These are phyloP conservation scores for Schoenoplectus triqueter DNA, from an alignment of 202 grass and related monocot genomes.

Conservation along the genomic window DNA sequence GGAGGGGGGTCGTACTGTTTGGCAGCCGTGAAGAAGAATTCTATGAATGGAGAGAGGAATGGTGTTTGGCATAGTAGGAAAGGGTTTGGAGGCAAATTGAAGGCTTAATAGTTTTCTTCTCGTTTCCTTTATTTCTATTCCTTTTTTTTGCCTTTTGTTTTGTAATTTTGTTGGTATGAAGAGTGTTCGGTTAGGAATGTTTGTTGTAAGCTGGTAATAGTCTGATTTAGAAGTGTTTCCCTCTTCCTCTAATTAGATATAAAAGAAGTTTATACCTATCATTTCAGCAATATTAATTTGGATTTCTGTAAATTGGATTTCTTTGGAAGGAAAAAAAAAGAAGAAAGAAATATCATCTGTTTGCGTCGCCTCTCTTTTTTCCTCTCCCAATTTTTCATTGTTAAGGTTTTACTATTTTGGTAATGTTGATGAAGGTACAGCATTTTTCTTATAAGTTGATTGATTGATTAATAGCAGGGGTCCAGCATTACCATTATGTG, in stretches of 20 bases:
- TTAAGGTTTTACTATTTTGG: not conserved
- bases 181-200: not conserved
- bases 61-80: slow-evolving; percentile 63
- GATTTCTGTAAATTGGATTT: slow-evolving; percentile 9
- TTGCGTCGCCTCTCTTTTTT: not conserved
- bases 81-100: slow-evolving; percentile 60
- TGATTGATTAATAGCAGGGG: not conserved
- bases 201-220: not conserved
- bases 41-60: slow-evolving; percentile 61
- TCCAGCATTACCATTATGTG: too few species aligned
- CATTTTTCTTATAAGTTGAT: not conserved
- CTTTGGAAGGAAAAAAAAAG: not conserved
- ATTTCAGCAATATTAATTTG: not conserved
- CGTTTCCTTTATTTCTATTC: not conserved
- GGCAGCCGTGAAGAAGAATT: slow-evolving; percentile 63
- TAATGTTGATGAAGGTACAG: not conserved
- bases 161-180: slow-evolving; percentile 5
- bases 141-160: not conserved
- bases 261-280: not conserved
- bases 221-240: slow-evolving; percentile 2
- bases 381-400: too few species aligned
- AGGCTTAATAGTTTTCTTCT: slow-evolving; percentile 46
- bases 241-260: not conserved
- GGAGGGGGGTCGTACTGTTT: slow-evolving; percentile 66
- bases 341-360: not conserved